These are phyloP conservation scores for Arthroderma uncinatum DNA, from an alignment of 2,329 filamentous ascomycete species.

Conservation along the genomic window DNA sequence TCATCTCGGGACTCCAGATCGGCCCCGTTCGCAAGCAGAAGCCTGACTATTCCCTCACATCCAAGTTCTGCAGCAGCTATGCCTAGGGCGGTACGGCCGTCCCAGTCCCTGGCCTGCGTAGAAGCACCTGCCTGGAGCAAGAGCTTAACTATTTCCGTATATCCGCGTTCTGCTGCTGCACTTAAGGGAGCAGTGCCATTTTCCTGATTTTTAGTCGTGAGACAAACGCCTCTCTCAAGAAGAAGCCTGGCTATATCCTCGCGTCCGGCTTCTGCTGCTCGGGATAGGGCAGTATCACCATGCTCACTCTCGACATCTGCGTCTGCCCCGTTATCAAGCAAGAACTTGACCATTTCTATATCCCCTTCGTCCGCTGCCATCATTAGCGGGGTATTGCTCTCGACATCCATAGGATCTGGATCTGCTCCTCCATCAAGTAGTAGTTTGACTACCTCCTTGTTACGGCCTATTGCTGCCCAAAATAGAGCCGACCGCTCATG, in stretches of 20 bases:
- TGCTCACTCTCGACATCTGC: background rate
- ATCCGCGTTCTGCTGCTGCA: too few relatives aligned
- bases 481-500: constrained; percentile 28
- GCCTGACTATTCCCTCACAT: background rate
- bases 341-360: background rate
- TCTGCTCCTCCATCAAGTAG: background rate
- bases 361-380: background rate
- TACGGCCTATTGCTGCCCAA: background rate
- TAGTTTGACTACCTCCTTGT: background rate
- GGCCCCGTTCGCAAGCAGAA: background rate
- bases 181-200: too few relatives aligned
- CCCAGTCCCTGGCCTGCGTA: too few relatives aligned
- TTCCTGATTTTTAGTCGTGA: too few relatives aligned
- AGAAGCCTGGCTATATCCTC: too few relatives aligned
- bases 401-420: background rate
- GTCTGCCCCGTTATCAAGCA: background rate
- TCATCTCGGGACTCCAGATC: background rate
- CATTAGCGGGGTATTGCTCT: background rate
- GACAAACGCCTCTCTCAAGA: too few relatives aligned
- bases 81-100: too few relatives aligned
- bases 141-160: too few relatives aligned
- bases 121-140: too few relatives aligned
- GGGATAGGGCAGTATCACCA: background rate
- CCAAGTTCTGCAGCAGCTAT: too few relatives aligned
- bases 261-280: background rate